Percentiles rank a stretch among this genome's conserved stretches.
phyloP scores from a whole-genome alignment of 2,329 filamentous ascomycete genomes.

The Colletotrichum cuscutae region DNA sequence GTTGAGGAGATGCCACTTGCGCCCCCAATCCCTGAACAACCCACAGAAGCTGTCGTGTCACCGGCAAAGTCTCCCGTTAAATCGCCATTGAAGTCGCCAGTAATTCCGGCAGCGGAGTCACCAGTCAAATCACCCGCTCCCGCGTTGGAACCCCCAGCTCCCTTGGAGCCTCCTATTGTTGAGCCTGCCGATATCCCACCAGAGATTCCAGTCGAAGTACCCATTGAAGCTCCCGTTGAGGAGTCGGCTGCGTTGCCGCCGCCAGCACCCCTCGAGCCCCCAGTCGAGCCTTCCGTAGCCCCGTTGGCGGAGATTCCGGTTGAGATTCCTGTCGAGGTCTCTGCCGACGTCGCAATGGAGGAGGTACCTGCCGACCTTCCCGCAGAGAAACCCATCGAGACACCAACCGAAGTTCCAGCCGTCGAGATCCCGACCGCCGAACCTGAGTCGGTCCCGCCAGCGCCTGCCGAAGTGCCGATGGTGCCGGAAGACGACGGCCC shows the following conservation, averaged over 20 bases:
- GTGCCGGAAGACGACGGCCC: slow-evolving; percentile 28
- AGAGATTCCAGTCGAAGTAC: slow-evolving; percentile 2
- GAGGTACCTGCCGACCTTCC: not conserved
- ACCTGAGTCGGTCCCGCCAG: not conserved
- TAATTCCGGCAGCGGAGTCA: not conserved
- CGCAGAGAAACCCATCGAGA: not conserved
- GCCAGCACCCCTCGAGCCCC: not conserved
- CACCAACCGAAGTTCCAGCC: not conserved
- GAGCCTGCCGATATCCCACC: slow-evolving; percentile 6
- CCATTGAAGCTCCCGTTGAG: not conserved
- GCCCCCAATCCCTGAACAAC: not conserved
- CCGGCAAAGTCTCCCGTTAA: slow-evolving; percentile 15
- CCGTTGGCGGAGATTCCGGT: not conserved
- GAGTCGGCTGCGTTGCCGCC: too few species aligned
- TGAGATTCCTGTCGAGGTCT: not conserved
- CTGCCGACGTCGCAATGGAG: not conserved
- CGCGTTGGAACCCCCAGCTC: not conserved
- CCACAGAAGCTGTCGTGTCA: slow-evolving; percentile 3
- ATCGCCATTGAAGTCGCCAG: slow-evolving; percentile 5
- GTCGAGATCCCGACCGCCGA: slow-evolving; percentile 10
- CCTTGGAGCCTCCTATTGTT: slow-evolving; percentile 6
- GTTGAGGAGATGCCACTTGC: not conserved
- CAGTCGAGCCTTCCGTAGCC: not conserved
- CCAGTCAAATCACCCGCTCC: slow-evolving; percentile 8
- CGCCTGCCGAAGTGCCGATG: not conserved